Percentiles rank a stretch among this genome's conserved stretches.
These are phyloP conservation scores for Huntiella bhutanensis DNA, from an alignment of 2,329 filamentous ascomycete species.

Conservation along the genomic window DNA sequence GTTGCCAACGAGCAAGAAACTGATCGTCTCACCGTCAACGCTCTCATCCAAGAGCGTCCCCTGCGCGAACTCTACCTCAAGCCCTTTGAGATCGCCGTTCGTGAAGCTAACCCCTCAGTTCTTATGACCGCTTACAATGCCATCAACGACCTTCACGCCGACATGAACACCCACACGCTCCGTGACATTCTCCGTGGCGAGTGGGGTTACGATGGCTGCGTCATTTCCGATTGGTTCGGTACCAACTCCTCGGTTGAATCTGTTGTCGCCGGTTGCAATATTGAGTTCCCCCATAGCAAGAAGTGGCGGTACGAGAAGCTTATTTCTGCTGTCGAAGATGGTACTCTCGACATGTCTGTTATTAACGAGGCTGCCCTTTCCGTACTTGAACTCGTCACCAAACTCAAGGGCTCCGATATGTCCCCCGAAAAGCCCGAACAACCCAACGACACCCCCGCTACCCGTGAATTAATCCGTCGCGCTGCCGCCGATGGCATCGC, in stretches of 20 bases:
- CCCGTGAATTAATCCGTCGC: constrained; percentile 38
- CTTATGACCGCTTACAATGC: constrained; percentile 53
- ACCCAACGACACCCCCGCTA: constrained; percentile 37
- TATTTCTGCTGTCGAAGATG: constrained; percentile 30
- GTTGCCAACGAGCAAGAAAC: constrained; percentile 60
- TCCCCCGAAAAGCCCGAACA: constrained; percentile 36
- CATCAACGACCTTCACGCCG: constrained; percentile 42
- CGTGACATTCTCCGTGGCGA: constrained; percentile 39
- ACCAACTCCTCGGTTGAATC: constrained; percentile 36
- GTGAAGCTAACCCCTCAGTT: constrained; percentile 50
- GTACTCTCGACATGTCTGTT: constrained; percentile 26
- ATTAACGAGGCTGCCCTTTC: constrained; percentile 41
- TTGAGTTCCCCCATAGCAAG: constrained; percentile 37
- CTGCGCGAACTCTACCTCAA: constrained; percentile 54
- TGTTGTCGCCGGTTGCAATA: constrained; percentile 34
- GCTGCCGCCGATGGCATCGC: constrained; percentile 44
- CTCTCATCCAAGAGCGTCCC: constrained; percentile 42
- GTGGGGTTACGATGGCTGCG: constrained; percentile 43
- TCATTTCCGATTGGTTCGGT: constrained; percentile 42
- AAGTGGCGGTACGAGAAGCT: constrained; percentile 40
- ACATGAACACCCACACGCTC: constrained; percentile 36
- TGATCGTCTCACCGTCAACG: constrained; percentile 43
- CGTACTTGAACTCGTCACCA: constrained; percentile 38
- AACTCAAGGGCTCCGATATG: constrained; percentile 41
- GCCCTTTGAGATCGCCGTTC: constrained; percentile 54